Evolutionary conservation across 805 yeast genomes (phyloP), one percentile per base, ranked within the genome.

Genomic region (Starmera caribaea): DNA sequence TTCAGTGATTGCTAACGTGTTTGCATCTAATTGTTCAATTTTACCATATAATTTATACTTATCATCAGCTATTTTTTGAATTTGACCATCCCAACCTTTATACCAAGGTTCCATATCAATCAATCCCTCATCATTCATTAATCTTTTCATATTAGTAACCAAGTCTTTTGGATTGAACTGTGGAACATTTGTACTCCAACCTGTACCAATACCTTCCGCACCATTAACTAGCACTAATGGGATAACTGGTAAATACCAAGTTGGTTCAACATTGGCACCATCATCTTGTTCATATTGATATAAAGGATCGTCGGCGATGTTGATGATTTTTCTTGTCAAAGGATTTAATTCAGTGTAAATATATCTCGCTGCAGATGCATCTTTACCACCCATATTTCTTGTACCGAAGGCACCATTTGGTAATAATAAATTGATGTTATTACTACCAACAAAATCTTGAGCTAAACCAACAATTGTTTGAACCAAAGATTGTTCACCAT

Each of bases 401-500:
- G 96, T 80, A 73, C 98, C 98, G 58, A 92, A 92, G 29, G 87
- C 81, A 70, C 98, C 98, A 58, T 82, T 84, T 36, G 98, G 98
- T 57, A 77, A 72, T 51, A 92, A 66, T 38, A 87, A 54, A 58
- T 92, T 83, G 50, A 92, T 63, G 54, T 92, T 92, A 55, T 92
- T 92, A 8, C 95, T 71, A 10, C 98, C 98, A 37, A 90, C 81
- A 55, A 85, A 92, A 59, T 87, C 88, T 59, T 92, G 98, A 1
- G 98, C 98, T 57, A 92, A 64, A 6, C 95, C 94, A 53, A 92
- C 76, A 56, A 92, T 89, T 0, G 98, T 87, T 58, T 83, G 95
- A 49, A 79, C 77, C 48, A 92, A 70, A 2, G 97, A 79, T 38
- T 69, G 77, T 53, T 90, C 97, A 62, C 97, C 97, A 58, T 92